Evolutionary conservation across 768 basidiomycete species (phyloP).

Genomic region (Leccinum sublutescens): DNA sequence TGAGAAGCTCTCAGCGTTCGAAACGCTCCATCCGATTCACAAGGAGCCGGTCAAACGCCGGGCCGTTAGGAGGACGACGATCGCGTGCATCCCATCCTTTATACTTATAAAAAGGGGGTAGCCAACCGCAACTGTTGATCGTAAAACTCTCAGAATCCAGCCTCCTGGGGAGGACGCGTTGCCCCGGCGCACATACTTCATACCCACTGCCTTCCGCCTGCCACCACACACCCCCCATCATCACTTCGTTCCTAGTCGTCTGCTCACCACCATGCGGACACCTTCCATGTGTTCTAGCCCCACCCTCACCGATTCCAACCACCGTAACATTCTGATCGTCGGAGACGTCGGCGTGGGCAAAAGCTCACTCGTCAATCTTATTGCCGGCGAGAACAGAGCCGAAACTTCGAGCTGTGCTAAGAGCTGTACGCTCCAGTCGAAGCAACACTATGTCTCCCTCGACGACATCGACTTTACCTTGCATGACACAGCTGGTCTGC

Average conservation of each 20-base stretch:
- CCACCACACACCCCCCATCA: neutral
- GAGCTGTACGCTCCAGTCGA: constrained; percentile 37
- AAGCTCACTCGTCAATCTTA: constrained; percentile 43
- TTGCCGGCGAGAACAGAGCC: constrained; percentile 28
- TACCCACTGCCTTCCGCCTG: neutral
- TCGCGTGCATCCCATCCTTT: constrained; percentile 5
- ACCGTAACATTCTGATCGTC: constrained; percentile 28
- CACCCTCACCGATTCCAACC: constrained; percentile 5
- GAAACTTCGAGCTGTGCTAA: constrained; percentile 28
- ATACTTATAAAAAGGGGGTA: constrained; percentile 4
- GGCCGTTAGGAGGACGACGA: neutral
- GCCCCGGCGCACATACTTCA: neutral
- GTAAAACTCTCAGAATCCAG: neutral
- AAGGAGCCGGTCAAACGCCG: constrained; percentile 4
- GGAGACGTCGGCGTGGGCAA: constrained; percentile 35
- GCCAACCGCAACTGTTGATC: too few species aligned
- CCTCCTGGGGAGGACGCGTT: constrained; percentile 3
- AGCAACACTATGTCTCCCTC: constrained; percentile 19
- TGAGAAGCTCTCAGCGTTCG: constrained; percentile 13
- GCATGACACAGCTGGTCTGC: constrained; percentile 30
- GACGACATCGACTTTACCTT: constrained; percentile 20
- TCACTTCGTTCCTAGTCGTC: neutral
- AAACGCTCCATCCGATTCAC: constrained; percentile 1
- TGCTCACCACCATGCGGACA: constrained; percentile 9
- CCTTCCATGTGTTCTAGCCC: constrained; percentile 15